These are phyloP conservation scores for Takashimella koratensis DNA, from an alignment of 1,284 basidiomycete genomes.

Conservation along the genomic window DNA sequence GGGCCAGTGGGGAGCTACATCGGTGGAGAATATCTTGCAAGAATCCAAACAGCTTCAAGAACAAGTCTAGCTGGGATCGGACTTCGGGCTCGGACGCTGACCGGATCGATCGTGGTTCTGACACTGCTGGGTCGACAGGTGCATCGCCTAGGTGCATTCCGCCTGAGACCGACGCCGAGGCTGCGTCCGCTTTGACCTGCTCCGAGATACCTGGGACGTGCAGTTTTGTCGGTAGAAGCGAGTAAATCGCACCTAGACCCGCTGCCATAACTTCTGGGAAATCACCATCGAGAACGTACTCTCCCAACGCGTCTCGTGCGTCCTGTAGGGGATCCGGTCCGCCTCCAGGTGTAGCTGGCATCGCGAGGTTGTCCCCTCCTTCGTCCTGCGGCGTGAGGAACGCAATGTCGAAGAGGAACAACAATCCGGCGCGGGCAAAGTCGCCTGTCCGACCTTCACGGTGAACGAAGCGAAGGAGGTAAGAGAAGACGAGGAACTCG, in stretches of 20 bases:
- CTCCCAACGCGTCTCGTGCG: slow-evolving; percentile 76
- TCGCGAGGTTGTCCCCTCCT: slow-evolving; percentile 25
- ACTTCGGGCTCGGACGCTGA: slow-evolving; percentile 61
- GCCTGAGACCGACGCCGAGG: slow-evolving; percentile 65
- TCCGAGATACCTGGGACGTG: slow-evolving; percentile 53
- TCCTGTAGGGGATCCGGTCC: slow-evolving; percentile 67
- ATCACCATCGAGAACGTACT: slow-evolving; percentile 92
- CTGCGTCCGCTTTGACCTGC: slow-evolving; percentile 52
- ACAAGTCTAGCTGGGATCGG: slow-evolving; percentile 74
- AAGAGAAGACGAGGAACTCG: slow-evolving; percentile 91
- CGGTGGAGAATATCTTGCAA: slow-evolving; percentile 69
- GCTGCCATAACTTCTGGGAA: slow-evolving; percentile 95
- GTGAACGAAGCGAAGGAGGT: slow-evolving; percentile 91
- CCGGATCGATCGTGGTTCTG: too few relatives aligned
- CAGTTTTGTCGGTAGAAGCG: slow-evolving; percentile 81
- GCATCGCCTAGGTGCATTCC: slow-evolving; percentile 49
- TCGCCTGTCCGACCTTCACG: slow-evolving; percentile 91
- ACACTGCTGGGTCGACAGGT: slow-evolving; percentile 48
- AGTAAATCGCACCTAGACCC: slow-evolving; percentile 89
- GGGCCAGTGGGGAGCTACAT: slow-evolving; percentile 22
- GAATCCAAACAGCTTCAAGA: slow-evolving; percentile 87
- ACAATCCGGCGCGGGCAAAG: slow-evolving; percentile 83
- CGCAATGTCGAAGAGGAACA: slow-evolving; percentile 91
- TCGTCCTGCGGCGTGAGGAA: slow-evolving; percentile 57
- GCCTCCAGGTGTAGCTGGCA: slow-evolving; percentile 16